Conservation (phyloP, 140 eudicot species). For the Eryngium alpinum region DNA sequence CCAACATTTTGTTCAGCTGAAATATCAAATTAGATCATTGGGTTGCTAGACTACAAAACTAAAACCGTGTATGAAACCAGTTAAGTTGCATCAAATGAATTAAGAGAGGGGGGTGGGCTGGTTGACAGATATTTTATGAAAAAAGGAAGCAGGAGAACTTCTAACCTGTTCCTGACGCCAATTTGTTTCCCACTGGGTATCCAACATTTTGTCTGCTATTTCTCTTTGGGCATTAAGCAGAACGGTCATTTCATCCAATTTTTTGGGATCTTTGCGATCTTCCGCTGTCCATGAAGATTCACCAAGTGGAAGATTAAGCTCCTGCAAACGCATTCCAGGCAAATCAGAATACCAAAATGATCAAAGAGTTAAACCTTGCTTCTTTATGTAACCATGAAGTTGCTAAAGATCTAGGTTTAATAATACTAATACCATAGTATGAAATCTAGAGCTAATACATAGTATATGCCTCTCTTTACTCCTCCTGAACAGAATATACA, state of each 20-base stretch:
- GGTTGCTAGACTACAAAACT: background rate
- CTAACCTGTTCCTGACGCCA: slow-evolving; percentile 95
- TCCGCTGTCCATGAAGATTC: slow-evolving; percentile 83
- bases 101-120: background rate
- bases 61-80: background rate
- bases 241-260: slow-evolving; percentile 78
- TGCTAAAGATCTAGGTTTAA: background rate
- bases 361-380: background rate
- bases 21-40: slow-evolving; percentile 12
- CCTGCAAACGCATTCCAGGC: slow-evolving; percentile 39
- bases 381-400: background rate
- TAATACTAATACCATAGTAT: background rate
- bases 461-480: background rate
- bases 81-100: background rate
- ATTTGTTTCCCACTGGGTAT: slow-evolving; percentile 79
- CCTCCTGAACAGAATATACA: background rate
- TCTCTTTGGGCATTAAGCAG: slow-evolving; percentile 89
- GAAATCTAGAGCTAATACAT: background rate
- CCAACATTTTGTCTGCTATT: slow-evolving; percentile 70
- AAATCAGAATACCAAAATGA: background rate
- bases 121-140: background rate
- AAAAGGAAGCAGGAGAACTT: background rate
- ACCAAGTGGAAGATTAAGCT: slow-evolving; percentile 63
- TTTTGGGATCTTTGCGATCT: slow-evolving; percentile 85
- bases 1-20: slow-evolving; percentile 77